Conservation (phyloP, 2,329 filamentous ascomycete genomes). For the Arthroderma sp. region DNA sequence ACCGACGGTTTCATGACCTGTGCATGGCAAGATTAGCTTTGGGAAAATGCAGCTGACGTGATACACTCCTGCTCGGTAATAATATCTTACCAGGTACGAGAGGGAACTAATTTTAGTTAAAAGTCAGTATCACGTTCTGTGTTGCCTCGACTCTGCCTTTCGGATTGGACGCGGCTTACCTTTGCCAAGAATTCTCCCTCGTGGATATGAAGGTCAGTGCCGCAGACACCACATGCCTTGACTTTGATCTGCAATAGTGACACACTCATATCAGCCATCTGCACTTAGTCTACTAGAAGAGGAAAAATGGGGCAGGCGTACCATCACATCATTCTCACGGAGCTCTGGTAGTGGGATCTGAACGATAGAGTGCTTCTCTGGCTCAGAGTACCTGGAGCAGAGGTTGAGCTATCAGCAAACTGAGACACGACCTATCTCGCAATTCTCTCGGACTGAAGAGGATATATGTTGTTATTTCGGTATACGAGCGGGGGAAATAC, state of each 20-base stretch:
- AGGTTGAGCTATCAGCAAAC: background rate
- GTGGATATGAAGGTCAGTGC: slow-evolving; percentile 42
- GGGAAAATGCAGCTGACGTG: slow-evolving; percentile 1
- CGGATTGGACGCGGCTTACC: slow-evolving; percentile 19
- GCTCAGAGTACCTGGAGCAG: slow-evolving; percentile 43
- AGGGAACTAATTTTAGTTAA: slow-evolving; percentile 37
- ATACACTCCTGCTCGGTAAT: background rate
- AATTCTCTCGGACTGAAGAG: background rate
- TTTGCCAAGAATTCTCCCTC: slow-evolving; percentile 53
- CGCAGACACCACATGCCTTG: slow-evolving; percentile 53
- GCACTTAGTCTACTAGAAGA: too few relatives aligned
- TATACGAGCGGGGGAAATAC: slow-evolving; percentile 11
- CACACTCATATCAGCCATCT: too few relatives aligned
- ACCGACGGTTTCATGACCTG: slow-evolving; percentile 55
- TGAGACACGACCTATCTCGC: too few relatives aligned
- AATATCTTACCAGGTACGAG: slow-evolving; percentile 43
- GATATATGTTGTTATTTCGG: too few relatives aligned
- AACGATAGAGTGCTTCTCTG: slow-evolving; percentile 47
- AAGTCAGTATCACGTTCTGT: slow-evolving; percentile 2
- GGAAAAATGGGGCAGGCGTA: slow-evolving; percentile 14
- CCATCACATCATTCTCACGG: slow-evolving; percentile 46
- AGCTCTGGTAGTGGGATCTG: slow-evolving; percentile 49
- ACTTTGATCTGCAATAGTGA: slow-evolving; percentile 42
- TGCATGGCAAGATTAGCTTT: too few relatives aligned
- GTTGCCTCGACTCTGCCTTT: background rate